phyloP scores from a whole-genome alignment of 2,329 filamentous ascomycete genomes.

The Cladophialophora exuberans region DNA sequence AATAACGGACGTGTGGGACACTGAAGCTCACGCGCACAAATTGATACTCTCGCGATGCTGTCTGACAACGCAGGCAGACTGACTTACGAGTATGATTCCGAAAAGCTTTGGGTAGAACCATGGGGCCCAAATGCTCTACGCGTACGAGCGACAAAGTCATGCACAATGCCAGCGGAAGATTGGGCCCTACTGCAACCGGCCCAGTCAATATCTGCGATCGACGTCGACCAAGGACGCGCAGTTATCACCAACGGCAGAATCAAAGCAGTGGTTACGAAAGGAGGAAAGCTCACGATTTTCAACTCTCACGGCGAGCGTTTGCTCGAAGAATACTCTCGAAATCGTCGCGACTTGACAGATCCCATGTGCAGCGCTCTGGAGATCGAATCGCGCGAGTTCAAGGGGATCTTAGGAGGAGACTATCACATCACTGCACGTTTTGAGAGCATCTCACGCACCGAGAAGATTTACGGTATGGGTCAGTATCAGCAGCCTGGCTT shows the following conservation, averaged over 20 bases:
- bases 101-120: constrained; percentile 42
- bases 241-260: constrained; percentile 49
- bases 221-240: not conserved
- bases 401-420: constrained; percentile 53
- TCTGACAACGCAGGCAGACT: no score
- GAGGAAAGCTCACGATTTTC: constrained; percentile 55
- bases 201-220: constrained; percentile 41
- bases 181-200: constrained; percentile 48
- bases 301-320: constrained; percentile 47
- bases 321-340: constrained; percentile 58
- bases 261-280: constrained; percentile 48
- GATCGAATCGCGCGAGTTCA: constrained; percentile 64
- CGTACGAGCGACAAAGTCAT: constrained; percentile 41
- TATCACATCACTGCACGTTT: constrained; percentile 63
- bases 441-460: constrained; percentile 57
- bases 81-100: no score
- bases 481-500: constrained; percentile 68
- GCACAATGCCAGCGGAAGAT: constrained; percentile 40
- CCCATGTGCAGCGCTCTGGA: constrained; percentile 62
- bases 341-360: constrained; percentile 55
- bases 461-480: constrained; percentile 69
- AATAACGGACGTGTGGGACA: no score
- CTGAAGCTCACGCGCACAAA: no score
- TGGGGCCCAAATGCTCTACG: constrained; percentile 44
- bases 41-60: no score